phyloP scores from a whole-genome alignment of 1,284 basidiomycete species.

The Flammula alnicola region DNA sequence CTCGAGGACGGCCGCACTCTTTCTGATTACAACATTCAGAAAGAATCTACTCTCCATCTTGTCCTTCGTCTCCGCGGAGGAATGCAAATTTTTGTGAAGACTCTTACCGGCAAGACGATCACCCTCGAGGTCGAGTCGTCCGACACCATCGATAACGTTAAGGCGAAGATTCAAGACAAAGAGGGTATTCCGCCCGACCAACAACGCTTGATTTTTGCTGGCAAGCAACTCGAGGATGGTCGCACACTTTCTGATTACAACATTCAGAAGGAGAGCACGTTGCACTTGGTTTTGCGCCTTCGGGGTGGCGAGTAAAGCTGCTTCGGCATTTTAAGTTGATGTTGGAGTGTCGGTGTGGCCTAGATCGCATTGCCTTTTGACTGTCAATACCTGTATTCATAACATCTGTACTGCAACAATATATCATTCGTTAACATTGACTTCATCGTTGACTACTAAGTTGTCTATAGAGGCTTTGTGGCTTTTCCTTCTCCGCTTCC shows the following conservation, averaged over 20 bases:
- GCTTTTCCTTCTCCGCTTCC: conserved; percentile 31
- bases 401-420: background rate
- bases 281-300: conserved; percentile 75
- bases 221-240: conserved; percentile 81
- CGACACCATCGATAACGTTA: conserved; percentile 90
- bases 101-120: conserved; percentile 58
- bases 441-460: background rate
- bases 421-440: background rate
- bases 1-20: conserved; percentile 84
- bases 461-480: background rate
- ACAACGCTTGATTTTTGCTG: conserved; percentile 84
- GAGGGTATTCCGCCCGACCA: conserved; percentile 87
- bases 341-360: background rate
- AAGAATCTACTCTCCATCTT: conserved; percentile 74
- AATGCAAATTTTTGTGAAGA: conserved; percentile 77
- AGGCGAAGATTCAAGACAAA: conserved; percentile 86
- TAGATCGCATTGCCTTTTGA: background rate
- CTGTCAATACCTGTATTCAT: background rate
- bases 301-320: conserved; percentile 59
- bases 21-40: conserved; percentile 81
- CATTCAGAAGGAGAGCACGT: conserved; percentile 73
- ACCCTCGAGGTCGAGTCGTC: conserved; percentile 78
- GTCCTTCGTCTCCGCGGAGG: conserved; percentile 73
- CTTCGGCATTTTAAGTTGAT: conserved; percentile 32
- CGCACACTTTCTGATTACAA: conserved; percentile 83